Evolutionary conservation across 441 rosid genomes (phyloP).

Genomic region (Monsonia emarginata): DNA sequence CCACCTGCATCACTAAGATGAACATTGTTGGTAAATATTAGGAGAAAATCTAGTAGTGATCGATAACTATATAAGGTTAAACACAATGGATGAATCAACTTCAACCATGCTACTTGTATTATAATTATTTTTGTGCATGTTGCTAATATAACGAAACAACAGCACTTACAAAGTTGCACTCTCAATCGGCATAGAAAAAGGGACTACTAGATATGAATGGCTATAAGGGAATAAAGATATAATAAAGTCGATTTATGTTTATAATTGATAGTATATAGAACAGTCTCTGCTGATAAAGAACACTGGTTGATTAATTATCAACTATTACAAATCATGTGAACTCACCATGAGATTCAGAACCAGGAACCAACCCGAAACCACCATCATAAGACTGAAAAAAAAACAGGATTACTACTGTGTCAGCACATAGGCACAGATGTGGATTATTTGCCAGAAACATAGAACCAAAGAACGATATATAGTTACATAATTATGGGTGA

Average conservation of each 20-base stretch:
- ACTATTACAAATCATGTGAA: conserved; percentile 11
- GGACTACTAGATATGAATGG: background rate
- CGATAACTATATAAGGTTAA: too few relatives aligned
- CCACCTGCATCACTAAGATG: conserved; percentile 78
- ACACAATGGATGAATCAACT: background rate
- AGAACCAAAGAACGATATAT: conserved; percentile 6
- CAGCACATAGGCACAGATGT: conserved; percentile 4
- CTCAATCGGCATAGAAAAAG: background rate
- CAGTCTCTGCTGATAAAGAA: too few relatives aligned
- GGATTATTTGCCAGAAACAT: background rate
- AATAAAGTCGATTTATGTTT: background rate
- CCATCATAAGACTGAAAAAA: conserved; percentile 85
- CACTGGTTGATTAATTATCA: background rate
- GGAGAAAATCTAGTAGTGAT: conserved; percentile 6
- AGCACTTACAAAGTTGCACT: background rate
- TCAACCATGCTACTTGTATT: background rate
- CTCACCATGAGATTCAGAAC: conserved; percentile 95
- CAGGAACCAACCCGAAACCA: conserved; percentile 87
- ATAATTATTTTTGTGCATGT: background rate
- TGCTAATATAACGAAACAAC: background rate
- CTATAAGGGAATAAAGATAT: too few relatives aligned
- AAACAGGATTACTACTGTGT: conserved; percentile 14
- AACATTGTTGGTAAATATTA: conserved; percentile 34
- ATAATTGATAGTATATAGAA: background rate
- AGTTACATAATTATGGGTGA: background rate